Percentiles rank a stretch among this genome's conserved stretches.
These are phyloP conservation scores for Xanthoconium stramineum DNA, from an alignment of 768 basidiomycete genomes.

Conservation along the genomic window DNA sequence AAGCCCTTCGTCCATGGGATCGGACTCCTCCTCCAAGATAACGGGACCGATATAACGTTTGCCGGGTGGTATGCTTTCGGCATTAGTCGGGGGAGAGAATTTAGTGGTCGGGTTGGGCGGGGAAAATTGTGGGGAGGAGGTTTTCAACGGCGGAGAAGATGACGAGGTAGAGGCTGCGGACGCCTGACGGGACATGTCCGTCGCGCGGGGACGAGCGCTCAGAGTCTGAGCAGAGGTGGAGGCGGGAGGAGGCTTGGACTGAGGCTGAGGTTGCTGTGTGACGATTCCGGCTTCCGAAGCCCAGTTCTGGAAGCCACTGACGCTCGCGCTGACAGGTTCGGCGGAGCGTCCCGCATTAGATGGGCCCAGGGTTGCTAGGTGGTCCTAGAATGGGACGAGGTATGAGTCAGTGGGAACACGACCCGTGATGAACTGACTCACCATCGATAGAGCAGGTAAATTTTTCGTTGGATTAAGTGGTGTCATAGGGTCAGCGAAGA, in stretches of 20 bases:
- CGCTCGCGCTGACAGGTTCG: constrained; percentile 12
- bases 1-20: constrained; percentile 27
- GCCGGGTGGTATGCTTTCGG: constrained; percentile 21
- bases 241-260: constrained; percentile 2
- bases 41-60: constrained; percentile 34
- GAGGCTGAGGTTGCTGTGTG: constrained; percentile 16
- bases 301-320: constrained; percentile 29
- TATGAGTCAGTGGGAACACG: constrained; percentile 4
- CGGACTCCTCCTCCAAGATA: constrained; percentile 26
- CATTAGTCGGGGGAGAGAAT: constrained; percentile 23
- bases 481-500: constrained; percentile 19
- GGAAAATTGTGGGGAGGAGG: constrained; percentile 26
- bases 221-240: constrained; percentile 10
- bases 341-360: constrained; percentile 22
- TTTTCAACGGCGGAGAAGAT: constrained; percentile 21
- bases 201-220: constrained; percentile 24
- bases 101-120: constrained; percentile 22
- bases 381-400: constrained; percentile 18
- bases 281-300: constrained; percentile 30
- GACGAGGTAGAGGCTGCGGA: constrained; percentile 22
- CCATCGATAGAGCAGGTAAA: constrained; percentile 31
- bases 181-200: constrained; percentile 30
- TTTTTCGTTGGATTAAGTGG: constrained; percentile 26
- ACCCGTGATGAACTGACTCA: constrained; percentile 7
- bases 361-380: constrained; percentile 27